Evolutionary conservation across 1,139 yeast genomes (phyloP).

Genomic region (Scheffersomyces insectosa): DNA sequence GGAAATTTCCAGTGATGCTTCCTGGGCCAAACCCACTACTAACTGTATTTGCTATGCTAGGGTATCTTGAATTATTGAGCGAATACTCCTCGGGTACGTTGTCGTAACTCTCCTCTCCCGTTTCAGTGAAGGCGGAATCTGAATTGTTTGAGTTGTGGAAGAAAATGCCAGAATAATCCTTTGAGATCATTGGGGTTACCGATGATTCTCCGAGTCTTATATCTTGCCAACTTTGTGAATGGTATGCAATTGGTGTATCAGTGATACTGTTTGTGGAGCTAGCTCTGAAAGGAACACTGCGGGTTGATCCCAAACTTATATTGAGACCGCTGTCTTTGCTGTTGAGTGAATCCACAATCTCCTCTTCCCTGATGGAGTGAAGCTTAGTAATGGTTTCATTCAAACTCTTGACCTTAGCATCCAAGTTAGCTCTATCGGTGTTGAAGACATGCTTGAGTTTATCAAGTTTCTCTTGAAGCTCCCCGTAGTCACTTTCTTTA

Average conservation of each 20-base stretch:
- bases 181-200: conserved; percentile 25
- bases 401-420: conserved; percentile 26
- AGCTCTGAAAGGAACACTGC: not conserved
- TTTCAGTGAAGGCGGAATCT: conserved; percentile 20
- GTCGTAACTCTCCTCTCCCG: conserved; percentile 16
- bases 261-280: not conserved
- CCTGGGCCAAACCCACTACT: not conserved
- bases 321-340: not conserved
- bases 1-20: conserved; percentile 15
- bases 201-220: conserved; percentile 39
- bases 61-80: not conserved
- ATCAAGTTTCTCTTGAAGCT: conserved; percentile 31
- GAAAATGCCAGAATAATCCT: conserved; percentile 16
- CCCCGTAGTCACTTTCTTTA: conserved; percentile 26
- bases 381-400: conserved; percentile 15
- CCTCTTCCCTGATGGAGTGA: conserved; percentile 1
- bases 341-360: not conserved
- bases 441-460: conserved; percentile 31
- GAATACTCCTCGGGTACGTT: conserved; percentile 10
- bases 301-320: not conserved
- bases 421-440: conserved; percentile 31
- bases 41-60: not conserved
- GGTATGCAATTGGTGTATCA: conserved; percentile 1
- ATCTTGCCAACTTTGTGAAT: conserved; percentile 15
- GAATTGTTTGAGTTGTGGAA: conserved; percentile 19